phyloP scores from a whole-genome alignment of 192 early-diverging fungal genomes.

The Obelidium mucronatum region DNA sequence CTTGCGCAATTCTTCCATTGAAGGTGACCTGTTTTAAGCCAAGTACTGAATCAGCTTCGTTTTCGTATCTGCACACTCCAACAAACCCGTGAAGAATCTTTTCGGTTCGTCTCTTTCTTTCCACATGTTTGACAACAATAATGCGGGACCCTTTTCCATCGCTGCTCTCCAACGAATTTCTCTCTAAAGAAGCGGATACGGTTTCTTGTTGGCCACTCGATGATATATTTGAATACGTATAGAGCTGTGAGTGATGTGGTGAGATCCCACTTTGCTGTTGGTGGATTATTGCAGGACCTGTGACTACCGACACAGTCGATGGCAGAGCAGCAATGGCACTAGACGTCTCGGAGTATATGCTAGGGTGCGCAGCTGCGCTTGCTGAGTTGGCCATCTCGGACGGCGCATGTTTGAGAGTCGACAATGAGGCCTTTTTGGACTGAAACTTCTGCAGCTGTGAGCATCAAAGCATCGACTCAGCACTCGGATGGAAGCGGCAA shows the following conservation, averaged over 20 bases:
- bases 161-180: background rate
- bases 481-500: background rate
- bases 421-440: background rate
- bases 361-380: background rate
- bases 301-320: background rate
- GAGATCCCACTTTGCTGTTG: too few relatives aligned
- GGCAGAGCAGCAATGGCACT: background rate
- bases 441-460: conserved; percentile 5
- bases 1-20: background rate
- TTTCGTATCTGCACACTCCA: background rate
- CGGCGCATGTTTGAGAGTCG: background rate
- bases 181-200: too few relatives aligned
- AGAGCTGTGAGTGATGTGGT: too few relatives aligned
- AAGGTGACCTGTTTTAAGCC: background rate
- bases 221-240: background rate
- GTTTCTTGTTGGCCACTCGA: background rate
- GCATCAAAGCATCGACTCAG: background rate
- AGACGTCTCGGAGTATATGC: background rate
- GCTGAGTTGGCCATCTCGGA: background rate
- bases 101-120: background rate
- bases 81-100: too few relatives aligned
- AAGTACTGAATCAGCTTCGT: background rate
- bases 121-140: background rate
- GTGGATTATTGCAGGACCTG: too few relatives aligned
- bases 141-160: background rate